Conservation (phyloP, 164 flowering plant genomes). For the Brasenia schreberi region DNA sequence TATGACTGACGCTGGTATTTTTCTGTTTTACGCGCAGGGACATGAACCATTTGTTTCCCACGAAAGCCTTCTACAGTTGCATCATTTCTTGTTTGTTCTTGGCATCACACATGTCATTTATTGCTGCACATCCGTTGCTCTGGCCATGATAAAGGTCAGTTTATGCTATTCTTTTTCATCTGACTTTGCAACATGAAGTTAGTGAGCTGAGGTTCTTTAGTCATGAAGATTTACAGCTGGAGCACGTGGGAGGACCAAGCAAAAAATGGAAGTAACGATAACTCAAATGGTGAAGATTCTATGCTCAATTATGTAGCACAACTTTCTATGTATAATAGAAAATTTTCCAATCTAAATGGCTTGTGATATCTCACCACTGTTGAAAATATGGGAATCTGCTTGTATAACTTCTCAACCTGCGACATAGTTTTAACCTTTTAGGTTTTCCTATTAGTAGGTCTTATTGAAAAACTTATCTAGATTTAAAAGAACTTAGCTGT, state of each 20-base stretch:
- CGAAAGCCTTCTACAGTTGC: constrained; percentile 91
- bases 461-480: neutral
- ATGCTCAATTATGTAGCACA: neutral
- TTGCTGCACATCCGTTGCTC: constrained; percentile 47
- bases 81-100: constrained; percentile 68
- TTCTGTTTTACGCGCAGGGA: constrained; percentile 33
- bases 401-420: neutral
- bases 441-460: neutral
- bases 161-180: neutral
- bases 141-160: constrained; percentile 76
- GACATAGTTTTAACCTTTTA: too few relatives aligned
- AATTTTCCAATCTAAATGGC: neutral
- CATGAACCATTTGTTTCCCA: constrained; percentile 65
- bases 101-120: constrained; percentile 65
- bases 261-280: constrained; percentile 24
- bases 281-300: constrained; percentile 21
- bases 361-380: too few relatives aligned
- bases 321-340: neutral
- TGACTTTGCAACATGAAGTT: neutral
- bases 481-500: too few relatives aligned
- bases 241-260: constrained; percentile 76
- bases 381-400: too few relatives aligned
- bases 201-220: neutral
- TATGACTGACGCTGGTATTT: neutral
- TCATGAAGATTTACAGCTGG: constrained; percentile 83